Percentiles rank a stretch among this genome's conserved stretches.
Evolutionary conservation across 2,329 filamentous ascomycete genomes (phyloP).

Genomic region (Fusarium sp.): DNA sequence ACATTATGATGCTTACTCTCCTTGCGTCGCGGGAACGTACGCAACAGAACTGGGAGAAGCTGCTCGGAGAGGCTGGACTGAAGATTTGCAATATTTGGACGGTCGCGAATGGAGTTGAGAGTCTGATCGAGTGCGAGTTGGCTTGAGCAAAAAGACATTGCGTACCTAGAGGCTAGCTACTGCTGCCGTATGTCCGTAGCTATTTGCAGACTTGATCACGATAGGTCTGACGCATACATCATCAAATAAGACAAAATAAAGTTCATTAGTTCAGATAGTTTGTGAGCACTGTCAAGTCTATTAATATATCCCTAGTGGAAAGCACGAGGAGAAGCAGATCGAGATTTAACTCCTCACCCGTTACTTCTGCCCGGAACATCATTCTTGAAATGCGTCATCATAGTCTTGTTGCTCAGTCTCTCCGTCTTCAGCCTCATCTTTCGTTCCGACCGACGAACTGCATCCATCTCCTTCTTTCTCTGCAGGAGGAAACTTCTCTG

Average conservation of each 20-base stretch:
- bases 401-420: constrained; percentile 27
- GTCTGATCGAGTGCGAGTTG: constrained; percentile 53
- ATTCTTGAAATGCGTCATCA: constrained; percentile 23
- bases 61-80: constrained; percentile 51
- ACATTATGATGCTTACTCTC: constrained; percentile 52
- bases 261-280: fast-evolving
- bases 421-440: constrained; percentile 22
- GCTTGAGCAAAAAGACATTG: background rate
- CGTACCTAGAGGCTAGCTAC: too few relatives aligned
- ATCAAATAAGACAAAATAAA: background rate
- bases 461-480: constrained; percentile 32
- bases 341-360: constrained; percentile 47
- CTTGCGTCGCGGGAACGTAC: constrained; percentile 53
- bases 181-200: too few relatives aligned
- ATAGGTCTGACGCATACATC: background rate
- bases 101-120: constrained; percentile 50
- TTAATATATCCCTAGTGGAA: fast-evolving
- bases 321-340: constrained; percentile 23
- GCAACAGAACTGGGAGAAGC: constrained; percentile 49
- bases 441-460: background rate
- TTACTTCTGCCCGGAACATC: constrained; percentile 23
- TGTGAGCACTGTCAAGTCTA: fast-evolving
- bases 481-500: constrained; percentile 26
- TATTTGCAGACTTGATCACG: background rate
- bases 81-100: constrained; percentile 52